Conservation (phyloP, 305 asterid species). For the Andrographis paniculata region DNA sequence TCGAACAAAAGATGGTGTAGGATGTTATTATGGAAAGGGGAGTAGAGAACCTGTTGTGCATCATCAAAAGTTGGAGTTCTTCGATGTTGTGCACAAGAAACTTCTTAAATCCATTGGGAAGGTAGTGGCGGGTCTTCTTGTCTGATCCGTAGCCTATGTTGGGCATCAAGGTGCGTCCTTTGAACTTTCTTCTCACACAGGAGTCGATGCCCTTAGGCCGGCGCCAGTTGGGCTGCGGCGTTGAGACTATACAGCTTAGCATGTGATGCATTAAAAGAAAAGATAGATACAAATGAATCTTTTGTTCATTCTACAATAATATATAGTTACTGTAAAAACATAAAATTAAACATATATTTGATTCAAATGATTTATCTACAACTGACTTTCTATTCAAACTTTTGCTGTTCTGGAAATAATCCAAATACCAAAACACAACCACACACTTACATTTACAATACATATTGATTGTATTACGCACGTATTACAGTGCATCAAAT, state of each 20-base stretch:
- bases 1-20: not conserved
- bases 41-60: conserved; percentile 23
- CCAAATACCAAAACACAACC: no score
- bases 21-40: not conserved
- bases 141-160: conserved; percentile 29
- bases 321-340: no score
- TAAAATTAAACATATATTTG: no score
- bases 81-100: conserved; percentile 25
- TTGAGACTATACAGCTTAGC: not conserved
- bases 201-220: conserved; percentile 32
- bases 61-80: conserved; percentile 26
- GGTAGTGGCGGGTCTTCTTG: conserved; percentile 28
- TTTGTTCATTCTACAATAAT: no score
- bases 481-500: no score
- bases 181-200: conserved; percentile 25
- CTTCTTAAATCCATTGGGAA: conserved; percentile 28
- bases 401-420: no score
- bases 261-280: no score
- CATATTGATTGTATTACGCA: no score
- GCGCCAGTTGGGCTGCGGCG: conserved; percentile 26
- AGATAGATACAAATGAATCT: no score
- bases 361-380: no score
- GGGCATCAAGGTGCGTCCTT: conserved; percentile 28
- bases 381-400: no score
- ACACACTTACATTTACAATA: no score